Evolutionary conservation across 306 rosid genomes (phyloP), one percentile per base, ranked within the genome.

Genomic region (Ammopiptanthus mongolicus): DNA sequence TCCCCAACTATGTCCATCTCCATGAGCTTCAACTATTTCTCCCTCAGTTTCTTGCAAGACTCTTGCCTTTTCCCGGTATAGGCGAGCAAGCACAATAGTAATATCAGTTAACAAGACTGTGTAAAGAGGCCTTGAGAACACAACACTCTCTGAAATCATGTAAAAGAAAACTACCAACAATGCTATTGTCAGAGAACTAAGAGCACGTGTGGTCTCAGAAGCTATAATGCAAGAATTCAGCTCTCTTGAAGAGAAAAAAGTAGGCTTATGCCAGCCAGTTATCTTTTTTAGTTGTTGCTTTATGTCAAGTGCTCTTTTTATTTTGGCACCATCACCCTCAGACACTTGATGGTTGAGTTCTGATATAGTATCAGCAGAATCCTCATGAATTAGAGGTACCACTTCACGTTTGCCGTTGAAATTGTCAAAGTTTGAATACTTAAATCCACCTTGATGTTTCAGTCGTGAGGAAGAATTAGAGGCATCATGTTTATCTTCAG

Each of bases 71-170:
- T 73, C 87, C 0, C 75, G 62, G 66, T 81, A 41, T 23, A 88
- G 22, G 55, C 82, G 83, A 14, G 75, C 85, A 25, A 84, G 12
- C 47, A 93, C 94, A 19, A 91, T 87, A 0, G 96, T 84, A 5
- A 82, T 53, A 70, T 89, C 88, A 39, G 89, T 89, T 48, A 93
- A 63, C 72, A 93, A 68, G n/a, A 93, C 83, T 13, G 89, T 74
- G 83, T 73, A 91, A 25, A 91, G 90, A 65, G 98, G 97, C 70
- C 81, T 93, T 13, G 89, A 74, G 69, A 86, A 86, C 1, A 77
- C 79, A 55, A 83, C 44, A 14, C 85, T 78, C 46, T 80, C 69
- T 5, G 96, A 79, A 15, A 78, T 84, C 75, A 71, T 57, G 62
- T 78, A 82, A 28, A 74, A 83, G 7, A 89, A 74, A 47, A 93